Evolutionary conservation across 257 asterid genomes (phyloP).

Genomic region (Penstemon newberryi): DNA sequence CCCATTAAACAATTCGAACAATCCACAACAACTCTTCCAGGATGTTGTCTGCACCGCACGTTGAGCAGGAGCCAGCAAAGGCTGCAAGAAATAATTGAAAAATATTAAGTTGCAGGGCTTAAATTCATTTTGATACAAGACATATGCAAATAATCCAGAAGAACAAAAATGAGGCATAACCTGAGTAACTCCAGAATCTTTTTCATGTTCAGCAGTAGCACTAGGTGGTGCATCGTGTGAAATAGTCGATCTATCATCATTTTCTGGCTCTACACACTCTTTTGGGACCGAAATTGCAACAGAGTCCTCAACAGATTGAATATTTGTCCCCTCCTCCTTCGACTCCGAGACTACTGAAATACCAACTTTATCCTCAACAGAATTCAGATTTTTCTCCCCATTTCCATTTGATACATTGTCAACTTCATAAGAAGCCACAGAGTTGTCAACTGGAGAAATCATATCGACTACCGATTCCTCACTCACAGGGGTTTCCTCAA

Average conservation of each 20-base stretch:
- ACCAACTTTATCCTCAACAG: background rate
- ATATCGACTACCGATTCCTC: conserved; percentile 19
- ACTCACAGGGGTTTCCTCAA: conserved; percentile 27
- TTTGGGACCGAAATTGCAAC: background rate
- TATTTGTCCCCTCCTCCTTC: background rate
- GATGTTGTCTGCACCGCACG: conserved; percentile 43
- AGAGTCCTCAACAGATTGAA: background rate
- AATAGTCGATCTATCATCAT: background rate
- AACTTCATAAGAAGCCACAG: background rate
- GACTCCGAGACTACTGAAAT: background rate
- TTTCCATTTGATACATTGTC: background rate
- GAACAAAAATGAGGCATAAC: conserved; percentile 25
- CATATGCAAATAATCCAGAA: background rate
- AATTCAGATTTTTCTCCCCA: background rate
- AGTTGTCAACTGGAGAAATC: background rate
- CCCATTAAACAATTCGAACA: conserved; percentile 58
- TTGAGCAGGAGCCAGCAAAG: conserved; percentile 34
- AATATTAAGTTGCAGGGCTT: background rate
- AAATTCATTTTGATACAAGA: background rate
- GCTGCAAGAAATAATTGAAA: conserved; percentile 34
- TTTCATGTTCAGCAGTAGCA: conserved; percentile 15
- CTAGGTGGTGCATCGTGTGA: no score
- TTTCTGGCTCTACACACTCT: conserved; percentile 11
- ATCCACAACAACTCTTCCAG: conserved; percentile 79
- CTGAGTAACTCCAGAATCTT: conserved; percentile 47